Evolutionary conservation across 805 yeast species (phyloP).

Genomic region (Saccharomyces paradoxus): DNA sequence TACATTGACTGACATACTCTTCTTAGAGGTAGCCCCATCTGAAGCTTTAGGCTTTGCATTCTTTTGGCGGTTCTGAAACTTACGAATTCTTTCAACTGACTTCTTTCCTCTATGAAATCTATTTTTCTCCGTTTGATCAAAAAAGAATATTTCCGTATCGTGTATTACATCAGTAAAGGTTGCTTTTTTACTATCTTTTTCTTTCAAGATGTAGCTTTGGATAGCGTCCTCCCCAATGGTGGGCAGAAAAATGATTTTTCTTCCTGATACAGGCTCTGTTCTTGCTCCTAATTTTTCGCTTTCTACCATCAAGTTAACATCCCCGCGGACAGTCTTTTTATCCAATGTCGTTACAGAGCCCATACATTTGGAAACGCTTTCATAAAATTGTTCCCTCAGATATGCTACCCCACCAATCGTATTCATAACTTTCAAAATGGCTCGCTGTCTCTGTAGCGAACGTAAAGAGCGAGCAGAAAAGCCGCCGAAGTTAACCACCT

Average conservation of each 20-base stretch:
- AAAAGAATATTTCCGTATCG: conserved; percentile 28
- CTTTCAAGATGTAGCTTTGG: conserved; percentile 14
- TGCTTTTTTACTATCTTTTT: conserved; percentile 23
- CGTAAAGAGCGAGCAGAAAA: conserved; percentile 37
- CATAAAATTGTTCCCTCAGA: conserved; percentile 36
- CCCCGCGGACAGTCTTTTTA: conserved; percentile 44
- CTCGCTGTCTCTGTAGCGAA: conserved; percentile 37
- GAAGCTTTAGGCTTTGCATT: conserved; percentile 1
- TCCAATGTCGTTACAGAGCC: conserved; percentile 40
- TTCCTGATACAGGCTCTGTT: conserved; percentile 14
- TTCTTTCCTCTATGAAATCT: conserved; percentile 25
- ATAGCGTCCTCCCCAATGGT: conserved; percentile 13
- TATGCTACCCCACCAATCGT: conserved; percentile 40
- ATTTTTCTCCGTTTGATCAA: conserved; percentile 26
- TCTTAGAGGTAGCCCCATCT: background rate
- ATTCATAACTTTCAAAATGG: conserved; percentile 35
- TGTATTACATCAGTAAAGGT: conserved; percentile 21
- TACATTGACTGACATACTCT: background rate
- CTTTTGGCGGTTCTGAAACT: conserved; percentile 17
- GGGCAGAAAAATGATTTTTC: conserved; percentile 21
- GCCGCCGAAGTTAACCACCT: conserved; percentile 23
- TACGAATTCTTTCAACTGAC: conserved; percentile 27
- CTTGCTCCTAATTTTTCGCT: conserved; percentile 15
- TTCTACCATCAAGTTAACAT: conserved; percentile 28
- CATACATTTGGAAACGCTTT: conserved; percentile 34